phyloP scores from a whole-genome alignment of 1,284 basidiomycete species.

The Amylostereum areolatum region DNA sequence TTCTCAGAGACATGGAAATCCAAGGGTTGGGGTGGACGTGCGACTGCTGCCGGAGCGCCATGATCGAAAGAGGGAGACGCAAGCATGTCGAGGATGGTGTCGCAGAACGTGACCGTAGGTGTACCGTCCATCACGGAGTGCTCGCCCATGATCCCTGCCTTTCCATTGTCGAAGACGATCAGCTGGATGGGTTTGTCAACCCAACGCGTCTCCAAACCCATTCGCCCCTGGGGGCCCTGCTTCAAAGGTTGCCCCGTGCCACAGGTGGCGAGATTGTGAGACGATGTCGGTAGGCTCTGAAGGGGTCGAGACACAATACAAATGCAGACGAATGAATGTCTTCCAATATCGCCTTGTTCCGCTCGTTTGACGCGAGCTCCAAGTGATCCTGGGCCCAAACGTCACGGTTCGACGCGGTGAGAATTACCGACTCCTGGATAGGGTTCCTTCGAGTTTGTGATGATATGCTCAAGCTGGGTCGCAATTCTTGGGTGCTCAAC shows the following conservation, averaged over 20 bases:
- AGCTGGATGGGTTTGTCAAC: slow-evolving; percentile 84
- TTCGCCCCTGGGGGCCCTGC: slow-evolving; percentile 18
- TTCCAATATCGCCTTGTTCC: slow-evolving; percentile 62
- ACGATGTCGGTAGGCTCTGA: slow-evolving; percentile 47
- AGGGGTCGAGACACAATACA: slow-evolving; percentile 71
- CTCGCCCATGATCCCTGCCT: slow-evolving; percentile 85
- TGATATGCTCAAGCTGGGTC: slow-evolving; percentile 68
- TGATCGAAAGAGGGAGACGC: slow-evolving; percentile 53
- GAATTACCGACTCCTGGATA: slow-evolving; percentile 71
- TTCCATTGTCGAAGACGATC: slow-evolving; percentile 73
- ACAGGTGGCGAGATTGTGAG: slow-evolving; percentile 58
- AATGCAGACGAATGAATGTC: slow-evolving; percentile 81
- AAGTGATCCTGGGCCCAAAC: slow-evolving; percentile 79
- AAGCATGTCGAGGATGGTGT: slow-evolving; percentile 66
- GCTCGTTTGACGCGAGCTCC: slow-evolving; percentile 45
- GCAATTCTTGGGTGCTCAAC: slow-evolving; percentile 68
- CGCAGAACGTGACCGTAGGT: slow-evolving; percentile 58
- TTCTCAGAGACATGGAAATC: slow-evolving; percentile 60
- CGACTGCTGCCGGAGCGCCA: slow-evolving; percentile 27
- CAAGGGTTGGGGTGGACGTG: slow-evolving; percentile 33
- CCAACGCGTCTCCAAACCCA: slow-evolving; percentile 65
- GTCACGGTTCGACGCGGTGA: slow-evolving; percentile 78
- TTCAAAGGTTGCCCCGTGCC: slow-evolving; percentile 54
- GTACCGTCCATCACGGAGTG: slow-evolving; percentile 90
- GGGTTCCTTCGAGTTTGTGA: slow-evolving; percentile 54